Evolutionary conservation across 495 filamentous ascomycete species (phyloP), one percentile per base, ranked within the genome.

Genomic region (Podospora australis): DNA sequence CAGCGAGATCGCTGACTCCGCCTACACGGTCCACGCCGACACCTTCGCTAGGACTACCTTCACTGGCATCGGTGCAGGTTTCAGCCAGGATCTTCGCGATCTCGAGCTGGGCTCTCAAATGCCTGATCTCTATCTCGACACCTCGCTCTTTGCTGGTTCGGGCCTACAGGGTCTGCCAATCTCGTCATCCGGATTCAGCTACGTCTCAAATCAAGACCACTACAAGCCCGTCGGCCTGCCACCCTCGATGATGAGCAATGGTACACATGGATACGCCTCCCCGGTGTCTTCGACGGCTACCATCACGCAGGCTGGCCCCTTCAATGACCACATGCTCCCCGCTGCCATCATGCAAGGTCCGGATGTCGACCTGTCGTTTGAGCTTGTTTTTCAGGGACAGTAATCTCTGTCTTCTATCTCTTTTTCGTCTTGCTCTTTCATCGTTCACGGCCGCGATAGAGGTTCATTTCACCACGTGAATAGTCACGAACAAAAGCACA

Each of bases 221-320:
- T 44, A 46, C 7, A 23, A 32, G 7, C 49, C 57, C 16, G 54
- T 55, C 17, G 50, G 49, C 48, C 53, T 53, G 41, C 23, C 60
- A 1, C 45, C 58, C 2, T 48, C 53, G 7, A 57, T 67, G 47
- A 60, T 61, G 16, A 50, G 48, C 40, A 48, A 62, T n/a, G 60
- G 65, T 13, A 59, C 57, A 46, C 62, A 63, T 23, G 61, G 52
- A 20, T 64, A 60, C 54, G 63, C 55, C 6, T 70, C 67, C 2
- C 55, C 69, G 0, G 48, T 65, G n/a, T 72, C 69, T 3, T 71
- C 69, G 10, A 61, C 61, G 0, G 61, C 68, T 2, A 69, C 68
- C 6, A 52, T 73, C 44, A 71, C 68, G 2, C 68, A 69, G 29
- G 50, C 57, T 32, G 48, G 16, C 11, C 14, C 50, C 8, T 64